Conservation (phyloP, 805 yeast species). For the Candida ficus region DNA sequence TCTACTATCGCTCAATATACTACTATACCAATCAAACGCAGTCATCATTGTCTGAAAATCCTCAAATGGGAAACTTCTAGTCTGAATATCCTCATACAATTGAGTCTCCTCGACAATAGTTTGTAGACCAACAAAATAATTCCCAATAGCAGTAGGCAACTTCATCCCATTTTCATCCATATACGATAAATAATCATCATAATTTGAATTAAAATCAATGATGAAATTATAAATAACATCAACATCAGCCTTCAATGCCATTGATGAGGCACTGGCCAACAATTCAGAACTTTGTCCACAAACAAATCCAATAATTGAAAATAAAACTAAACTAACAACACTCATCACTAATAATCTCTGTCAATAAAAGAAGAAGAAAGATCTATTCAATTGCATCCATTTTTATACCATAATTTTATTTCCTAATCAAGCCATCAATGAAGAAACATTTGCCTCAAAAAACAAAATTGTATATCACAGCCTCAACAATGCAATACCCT, state of each 20-base stretch:
- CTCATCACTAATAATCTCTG: too few relatives aligned
- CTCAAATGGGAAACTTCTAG: constrained; percentile 29
- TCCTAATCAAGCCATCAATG: constrained; percentile 16
- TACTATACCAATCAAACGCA: constrained; percentile 19
- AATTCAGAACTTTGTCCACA: constrained; percentile 7
- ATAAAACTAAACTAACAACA: too few relatives aligned
- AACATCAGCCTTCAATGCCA: constrained; percentile 19
- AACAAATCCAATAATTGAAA: too few relatives aligned
- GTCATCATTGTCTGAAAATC: constrained; percentile 33
- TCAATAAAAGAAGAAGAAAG: too few relatives aligned
- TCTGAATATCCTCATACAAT: constrained; percentile 24
- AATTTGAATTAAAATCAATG: constrained; percentile 16
- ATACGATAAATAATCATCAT: constrained; percentile 14
- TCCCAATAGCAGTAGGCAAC: constrained; percentile 30
- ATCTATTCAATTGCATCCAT: not conserved
- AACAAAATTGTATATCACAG: not conserved
- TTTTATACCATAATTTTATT: not conserved
- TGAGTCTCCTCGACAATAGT: constrained; percentile 22
- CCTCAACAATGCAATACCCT: too few relatives aligned
- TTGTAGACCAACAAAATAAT: constrained; percentile 29
- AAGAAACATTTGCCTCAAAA: constrained; percentile 7
- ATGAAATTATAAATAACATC: constrained; percentile 18
- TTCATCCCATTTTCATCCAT: constrained; percentile 23
- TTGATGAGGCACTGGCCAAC: constrained; percentile 17
- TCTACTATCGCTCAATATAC: constrained; percentile 14